A percentile compares a stretch with the other conserved stretches of the same genome.
Conservation (phyloP, 768 basidiomycete genomes). For the Boletus rubropictus region DNA sequence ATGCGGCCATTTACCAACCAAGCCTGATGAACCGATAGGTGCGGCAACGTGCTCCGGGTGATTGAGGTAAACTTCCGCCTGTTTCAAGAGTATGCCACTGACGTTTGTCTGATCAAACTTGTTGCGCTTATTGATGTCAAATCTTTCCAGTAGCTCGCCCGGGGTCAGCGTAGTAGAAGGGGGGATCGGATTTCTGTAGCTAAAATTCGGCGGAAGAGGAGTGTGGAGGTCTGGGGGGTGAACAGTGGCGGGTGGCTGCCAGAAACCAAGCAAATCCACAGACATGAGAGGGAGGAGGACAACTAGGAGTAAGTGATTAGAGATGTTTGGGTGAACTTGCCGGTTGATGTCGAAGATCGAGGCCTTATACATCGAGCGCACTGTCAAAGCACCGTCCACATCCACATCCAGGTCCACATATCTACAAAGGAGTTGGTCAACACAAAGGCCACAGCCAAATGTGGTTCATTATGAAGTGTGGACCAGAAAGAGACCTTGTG, state of each 20-base stretch:
- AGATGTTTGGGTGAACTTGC: not conserved
- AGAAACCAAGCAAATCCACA: not conserved
- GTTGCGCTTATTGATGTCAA: not conserved
- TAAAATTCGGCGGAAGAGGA: not conserved
- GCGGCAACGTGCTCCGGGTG: not conserved
- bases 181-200: not conserved
- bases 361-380: conserved; percentile 1
- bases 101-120: not conserved
- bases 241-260: conserved; percentile 4
- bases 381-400: conserved; percentile 1
- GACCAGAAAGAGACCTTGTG: not conserved
- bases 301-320: not conserved
- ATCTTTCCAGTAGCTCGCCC: not conserved
- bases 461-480: not conserved
- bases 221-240: not conserved
- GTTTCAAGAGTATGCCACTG: not conserved
- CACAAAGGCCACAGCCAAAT: not conserved
- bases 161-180: not conserved
- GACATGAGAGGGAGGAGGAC: conserved; percentile 1
- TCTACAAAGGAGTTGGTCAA: conserved; percentile 2
- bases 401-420: not conserved
- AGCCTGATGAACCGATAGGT: not conserved
- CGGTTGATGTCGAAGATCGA: not conserved
- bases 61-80: not conserved
- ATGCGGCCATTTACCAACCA: conserved; percentile 1